Base-by-base conservation (phyloP, 1,284 basidiomycete species). In the Trichosporon ovoides region DNA sequence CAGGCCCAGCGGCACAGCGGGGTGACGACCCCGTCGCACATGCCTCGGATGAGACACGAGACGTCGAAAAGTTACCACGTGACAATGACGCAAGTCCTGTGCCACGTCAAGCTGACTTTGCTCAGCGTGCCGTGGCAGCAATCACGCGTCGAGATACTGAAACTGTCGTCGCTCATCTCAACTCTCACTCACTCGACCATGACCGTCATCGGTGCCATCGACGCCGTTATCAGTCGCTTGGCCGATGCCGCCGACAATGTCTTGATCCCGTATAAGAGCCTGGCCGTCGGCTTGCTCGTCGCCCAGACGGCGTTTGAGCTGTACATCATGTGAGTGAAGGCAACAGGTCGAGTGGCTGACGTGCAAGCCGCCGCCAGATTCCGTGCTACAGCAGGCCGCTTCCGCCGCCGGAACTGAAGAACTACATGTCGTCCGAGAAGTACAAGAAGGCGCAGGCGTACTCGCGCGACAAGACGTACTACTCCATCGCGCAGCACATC, bases 371-470 rank as follows among this genome's bases (percentile, higher is more conserved):
- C 46, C 86, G 91, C 12, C 94, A 97, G 76, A 88, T 91, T 69
- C 87, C 87, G 3, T 80, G 89, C 53, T 95, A 92, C 75, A 85
- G 83, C 1, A 88, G 87, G 66, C 83, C 81, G 0, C 78, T 82
- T n/a, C 91, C 93, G 0, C 94, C 93, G 0, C 74, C 83, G 0
- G 86, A 84, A 1, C 83, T 97, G 4, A 84, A 83, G 0, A 77
- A 78, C 0, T 87, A 95, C 71, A 87, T 96, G 65, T 81, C 83
- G 7, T 73, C 80, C 16, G 84, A 87, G 1, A 86, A 86, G 7
- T 96, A 93, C 76, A 78, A 84, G 60, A 96, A 96, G 70, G 93
- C 91, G 1, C 94, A 98, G 75, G 78, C 81, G 24, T 98, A 98
- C 78, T 91, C 92, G 18, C 84, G 83, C 52, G 91, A 95, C 82